A percentile compares a stretch with the other conserved stretches of the same genome.
Conservation (phyloP, 805 yeast species). For the Saturnispora dispora region DNA sequence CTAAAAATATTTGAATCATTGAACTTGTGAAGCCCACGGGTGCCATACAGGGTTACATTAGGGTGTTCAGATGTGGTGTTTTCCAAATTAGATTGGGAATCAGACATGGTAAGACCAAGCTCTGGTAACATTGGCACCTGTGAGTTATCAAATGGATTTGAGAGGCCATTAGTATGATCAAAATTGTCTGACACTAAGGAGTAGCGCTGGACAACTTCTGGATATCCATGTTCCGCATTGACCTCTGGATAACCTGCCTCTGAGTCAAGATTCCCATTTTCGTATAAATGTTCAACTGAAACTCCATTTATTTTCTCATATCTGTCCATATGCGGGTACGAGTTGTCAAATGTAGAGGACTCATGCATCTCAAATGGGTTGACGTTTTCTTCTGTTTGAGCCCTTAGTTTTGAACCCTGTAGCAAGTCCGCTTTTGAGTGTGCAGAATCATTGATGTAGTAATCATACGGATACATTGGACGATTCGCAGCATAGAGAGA, state of each 20-base stretch:
- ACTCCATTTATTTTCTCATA: not conserved
- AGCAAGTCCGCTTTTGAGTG: constrained; percentile 1
- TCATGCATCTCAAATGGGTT: not conserved
- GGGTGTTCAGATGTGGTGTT: not conserved
- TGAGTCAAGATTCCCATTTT: not conserved
- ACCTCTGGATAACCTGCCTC: constrained; percentile 2
- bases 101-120: not conserved
- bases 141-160: not conserved
- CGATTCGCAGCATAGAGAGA: constrained; percentile 32
- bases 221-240: not conserved
- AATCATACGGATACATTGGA: constrained; percentile 17
- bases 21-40: not conserved
- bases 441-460: not conserved
- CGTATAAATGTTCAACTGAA: not conserved
- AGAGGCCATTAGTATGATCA: not conserved
- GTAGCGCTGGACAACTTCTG: constrained; percentile 1
- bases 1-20: not conserved
- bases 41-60: not conserved
- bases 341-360: not conserved
- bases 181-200: not conserved
- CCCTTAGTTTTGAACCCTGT: not conserved
- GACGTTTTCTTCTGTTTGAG: not conserved
- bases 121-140: not conserved
- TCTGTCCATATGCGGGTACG: not conserved
- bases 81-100: not conserved